phyloP scores from a whole-genome alignment of 1,284 basidiomycete genomes.

The Rhodofomes roseus region DNA sequence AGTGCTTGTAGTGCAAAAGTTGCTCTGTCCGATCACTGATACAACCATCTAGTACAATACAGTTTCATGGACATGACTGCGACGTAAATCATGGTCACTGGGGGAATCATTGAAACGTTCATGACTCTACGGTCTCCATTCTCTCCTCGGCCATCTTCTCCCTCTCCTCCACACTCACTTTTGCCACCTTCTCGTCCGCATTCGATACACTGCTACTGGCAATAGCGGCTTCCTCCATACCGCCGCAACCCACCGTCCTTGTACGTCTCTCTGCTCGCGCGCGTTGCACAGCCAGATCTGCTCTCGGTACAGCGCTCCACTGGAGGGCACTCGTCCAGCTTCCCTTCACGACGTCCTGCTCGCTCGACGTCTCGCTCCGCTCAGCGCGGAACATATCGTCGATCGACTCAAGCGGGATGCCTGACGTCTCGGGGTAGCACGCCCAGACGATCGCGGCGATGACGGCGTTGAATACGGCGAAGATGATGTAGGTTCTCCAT shows the following conservation, averaged over 20 bases:
- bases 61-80: background rate
- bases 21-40: no score
- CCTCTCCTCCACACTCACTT: slow-evolving; percentile 1
- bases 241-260: background rate
- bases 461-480: slow-evolving; percentile 42
- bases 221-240: background rate
- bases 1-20: no score
- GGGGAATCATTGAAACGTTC: no score
- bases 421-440: slow-evolving; percentile 44
- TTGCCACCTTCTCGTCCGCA: background rate
- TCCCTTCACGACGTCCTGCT: background rate
- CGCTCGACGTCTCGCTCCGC: background rate
- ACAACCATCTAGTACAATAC: background rate
- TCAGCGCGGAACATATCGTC: slow-evolving; percentile 29
- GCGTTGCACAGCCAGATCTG: background rate
- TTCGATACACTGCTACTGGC: background rate
- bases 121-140: slow-evolving; percentile 16
- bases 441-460: slow-evolving; percentile 42
- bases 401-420: slow-evolving; percentile 40
- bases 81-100: slow-evolving; percentile 30
- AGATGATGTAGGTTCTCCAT: slow-evolving; percentile 46
- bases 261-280: slow-evolving; percentile 1
- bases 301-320: slow-evolving; percentile 7
- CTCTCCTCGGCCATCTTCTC: slow-evolving; percentile 5
- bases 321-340: slow-evolving; percentile 1